These are phyloP conservation scores for Entomophthora muscae DNA, from an alignment of 371 early-diverging fungal genomes.

Conservation along the genomic window DNA sequence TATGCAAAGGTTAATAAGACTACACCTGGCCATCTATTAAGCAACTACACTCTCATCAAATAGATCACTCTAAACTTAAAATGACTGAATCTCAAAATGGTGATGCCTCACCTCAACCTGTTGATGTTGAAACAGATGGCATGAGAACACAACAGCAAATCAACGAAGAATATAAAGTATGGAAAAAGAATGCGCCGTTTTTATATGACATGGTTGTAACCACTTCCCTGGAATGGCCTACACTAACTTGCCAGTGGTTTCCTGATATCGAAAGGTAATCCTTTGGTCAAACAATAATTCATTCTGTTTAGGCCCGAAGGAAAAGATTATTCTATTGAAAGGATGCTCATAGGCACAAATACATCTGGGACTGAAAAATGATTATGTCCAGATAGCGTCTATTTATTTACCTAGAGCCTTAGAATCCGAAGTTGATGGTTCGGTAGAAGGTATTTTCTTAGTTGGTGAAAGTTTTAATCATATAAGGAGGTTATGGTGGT, in stretches of 20 bases:
- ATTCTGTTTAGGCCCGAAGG: constrained; percentile 54
- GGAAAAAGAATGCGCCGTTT: constrained; percentile 98
- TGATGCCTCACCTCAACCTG: neutral
- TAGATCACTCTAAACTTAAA: no score
- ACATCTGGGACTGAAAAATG: constrained; percentile 87
- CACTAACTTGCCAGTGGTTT: constrained; percentile 95
- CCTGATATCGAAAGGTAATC: constrained; percentile 76
- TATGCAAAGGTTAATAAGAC: no score
- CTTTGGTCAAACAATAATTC: neutral
- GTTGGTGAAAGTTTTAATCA: neutral
- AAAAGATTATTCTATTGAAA: constrained; percentile 76
- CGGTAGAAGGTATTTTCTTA: neutral
- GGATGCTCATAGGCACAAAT: constrained; percentile 86
- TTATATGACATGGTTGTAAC: constrained; percentile 95
- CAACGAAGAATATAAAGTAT: constrained; percentile 93
- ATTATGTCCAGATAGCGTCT: constrained; percentile 81
- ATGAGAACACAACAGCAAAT: constrained; percentile 60
- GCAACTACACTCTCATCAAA: no score
- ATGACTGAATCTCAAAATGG: neutral
- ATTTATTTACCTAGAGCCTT: constrained; percentile 65
- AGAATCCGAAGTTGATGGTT: neutral
- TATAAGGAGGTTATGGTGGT: constrained; percentile 48
- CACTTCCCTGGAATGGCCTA: constrained; percentile 96
- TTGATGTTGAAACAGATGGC: constrained; percentile 10
- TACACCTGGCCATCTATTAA: no score